Evolutionary conservation across 805 yeast genomes (phyloP).

Genomic region (Kregervanrija fluxuum): DNA sequence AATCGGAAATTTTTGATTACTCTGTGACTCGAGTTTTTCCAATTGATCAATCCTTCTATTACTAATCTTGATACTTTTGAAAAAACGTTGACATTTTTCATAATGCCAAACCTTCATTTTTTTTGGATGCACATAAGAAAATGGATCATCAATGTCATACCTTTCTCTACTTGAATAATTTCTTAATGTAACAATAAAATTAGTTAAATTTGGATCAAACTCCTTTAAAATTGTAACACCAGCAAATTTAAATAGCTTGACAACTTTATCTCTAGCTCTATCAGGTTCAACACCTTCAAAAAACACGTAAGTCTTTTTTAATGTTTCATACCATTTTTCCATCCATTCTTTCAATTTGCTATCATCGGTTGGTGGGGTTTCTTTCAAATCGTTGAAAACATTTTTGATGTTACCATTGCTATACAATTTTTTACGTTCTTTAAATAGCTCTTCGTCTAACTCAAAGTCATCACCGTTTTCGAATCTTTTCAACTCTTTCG

Average conservation of each 20-base stretch:
- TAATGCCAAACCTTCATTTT: conserved; percentile 55
- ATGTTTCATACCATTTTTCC: conserved; percentile 42
- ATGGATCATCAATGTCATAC: conserved; percentile 39
- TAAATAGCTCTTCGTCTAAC: conserved; percentile 2
- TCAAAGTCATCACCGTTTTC: conserved; percentile 5
- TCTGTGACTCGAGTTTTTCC: conserved; percentile 9
- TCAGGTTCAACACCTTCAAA: conserved; percentile 37
- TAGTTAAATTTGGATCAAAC: conserved; percentile 36
- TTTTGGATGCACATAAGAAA: conserved; percentile 35
- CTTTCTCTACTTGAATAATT: conserved; percentile 29
- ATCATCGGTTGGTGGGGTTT: conserved; percentile 29
- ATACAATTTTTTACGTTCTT: neutral
- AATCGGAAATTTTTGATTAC: too few species aligned
- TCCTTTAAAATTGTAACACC: conserved; percentile 39
- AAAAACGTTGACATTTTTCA: conserved; percentile 49
- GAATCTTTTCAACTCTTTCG: conserved; percentile 41
- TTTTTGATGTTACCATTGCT: conserved; percentile 16
- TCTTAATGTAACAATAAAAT: conserved; percentile 43
- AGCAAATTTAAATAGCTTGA: conserved; percentile 38
- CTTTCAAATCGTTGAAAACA: conserved; percentile 21
- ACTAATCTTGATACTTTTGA: conserved; percentile 41
- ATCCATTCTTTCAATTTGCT: conserved; percentile 43
- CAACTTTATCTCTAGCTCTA: conserved; percentile 33
- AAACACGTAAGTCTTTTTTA: conserved; percentile 39
- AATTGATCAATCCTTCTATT: conserved; percentile 30